Evolutionary conservation across 164 flowering plant genomes (phyloP), one percentile per base, ranked within the genome.

Genomic region (Vitis labrusca): DNA sequence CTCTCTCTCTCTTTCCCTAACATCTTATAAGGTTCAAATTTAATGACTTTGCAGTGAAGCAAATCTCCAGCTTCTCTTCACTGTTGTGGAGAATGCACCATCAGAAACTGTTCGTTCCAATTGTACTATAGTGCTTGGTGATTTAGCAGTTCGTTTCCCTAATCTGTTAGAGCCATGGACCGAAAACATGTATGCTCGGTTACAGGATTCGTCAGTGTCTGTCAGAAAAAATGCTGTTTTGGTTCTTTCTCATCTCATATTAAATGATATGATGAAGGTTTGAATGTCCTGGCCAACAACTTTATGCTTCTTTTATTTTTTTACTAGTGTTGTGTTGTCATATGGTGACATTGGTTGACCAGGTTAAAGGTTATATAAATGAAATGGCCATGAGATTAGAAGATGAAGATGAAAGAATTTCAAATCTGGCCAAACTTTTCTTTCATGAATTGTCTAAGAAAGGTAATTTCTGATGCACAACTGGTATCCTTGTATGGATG

Each of bases 261-360:
- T 96, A 71, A 96, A 96, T 81, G 98, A 93, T 76, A 96, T 96
- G 98, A 93, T 96, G 99, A 96, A 96, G 99, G 99, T 96, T 49
- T 51, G 84, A 13, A 16, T 29, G 37, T 37, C 44, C 65, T 66
- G 32, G 63, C 23, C 65, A 50, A 32, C 23, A 48, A 10, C 48
- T 73, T 59, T 19, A 60, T 69, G 9, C 69, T 65, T 32, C 19
- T 61, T 59, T 62, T 37, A 57, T n/a, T 70, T 66, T 19, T n/a
- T 59, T 44, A 23, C 10, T 53, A 37, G 1, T 19, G 30, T 44
- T 14, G 17, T 48, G 15, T 57, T 17, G 32, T 61, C 49, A 60
- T 23, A 71, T 73, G 29, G 3, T 59, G 23, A 17, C 54, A 23
- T 27, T 81, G 29, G 59, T 68, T 75, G 17, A 61, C 65, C 80